phyloP scores from a whole-genome alignment of 2,329 filamentous ascomycete species.

The Ophiocordyceps unilateralis region DNA sequence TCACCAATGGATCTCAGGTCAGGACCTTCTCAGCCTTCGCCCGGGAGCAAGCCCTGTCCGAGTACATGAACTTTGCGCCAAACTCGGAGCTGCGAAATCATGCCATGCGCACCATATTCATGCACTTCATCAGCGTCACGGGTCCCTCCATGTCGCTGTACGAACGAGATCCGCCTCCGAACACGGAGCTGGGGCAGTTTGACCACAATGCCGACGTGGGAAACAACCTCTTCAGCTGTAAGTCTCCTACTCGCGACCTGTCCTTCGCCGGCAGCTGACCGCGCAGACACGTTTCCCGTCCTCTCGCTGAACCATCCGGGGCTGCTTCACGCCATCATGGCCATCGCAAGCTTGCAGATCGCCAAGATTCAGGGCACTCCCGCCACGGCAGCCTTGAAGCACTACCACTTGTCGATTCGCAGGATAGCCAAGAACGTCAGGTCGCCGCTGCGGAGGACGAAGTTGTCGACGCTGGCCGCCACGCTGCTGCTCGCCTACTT shows the following conservation, averaged over 20 bases:
- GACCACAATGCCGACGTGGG: conserved; percentile 43
- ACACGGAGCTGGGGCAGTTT: conserved; percentile 39
- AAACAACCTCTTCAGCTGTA: conserved; percentile 48
- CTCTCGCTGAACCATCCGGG: conserved; percentile 73
- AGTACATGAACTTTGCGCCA: conserved; percentile 46
- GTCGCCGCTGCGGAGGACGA: conserved; percentile 48
- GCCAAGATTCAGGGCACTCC: conserved; percentile 62
- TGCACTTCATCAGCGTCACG: conserved; percentile 81
- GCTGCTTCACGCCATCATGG: conserved; percentile 78
- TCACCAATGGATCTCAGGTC: conserved; percentile 21
- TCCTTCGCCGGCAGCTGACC: background rate
- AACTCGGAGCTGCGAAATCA: conserved; percentile 64
- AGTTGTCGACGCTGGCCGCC: conserved; percentile 72
- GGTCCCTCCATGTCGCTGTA: conserved; percentile 75
- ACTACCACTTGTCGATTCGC: conserved; percentile 76
- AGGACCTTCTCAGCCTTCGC: conserved; percentile 32
- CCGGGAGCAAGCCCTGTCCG: conserved; percentile 36
- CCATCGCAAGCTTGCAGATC: conserved; percentile 73
- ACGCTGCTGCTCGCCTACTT: conserved; percentile 79
- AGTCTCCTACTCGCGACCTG: conserved; percentile 7
- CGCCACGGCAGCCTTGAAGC: conserved; percentile 67
- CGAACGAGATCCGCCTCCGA: conserved; percentile 64
- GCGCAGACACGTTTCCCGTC: conserved; percentile 58
- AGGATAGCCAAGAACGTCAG: conserved; percentile 61
- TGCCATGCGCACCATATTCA: conserved; percentile 68